phyloP scores from a whole-genome alignment of 1,139 yeast genomes.

The Candida neerlandica region DNA sequence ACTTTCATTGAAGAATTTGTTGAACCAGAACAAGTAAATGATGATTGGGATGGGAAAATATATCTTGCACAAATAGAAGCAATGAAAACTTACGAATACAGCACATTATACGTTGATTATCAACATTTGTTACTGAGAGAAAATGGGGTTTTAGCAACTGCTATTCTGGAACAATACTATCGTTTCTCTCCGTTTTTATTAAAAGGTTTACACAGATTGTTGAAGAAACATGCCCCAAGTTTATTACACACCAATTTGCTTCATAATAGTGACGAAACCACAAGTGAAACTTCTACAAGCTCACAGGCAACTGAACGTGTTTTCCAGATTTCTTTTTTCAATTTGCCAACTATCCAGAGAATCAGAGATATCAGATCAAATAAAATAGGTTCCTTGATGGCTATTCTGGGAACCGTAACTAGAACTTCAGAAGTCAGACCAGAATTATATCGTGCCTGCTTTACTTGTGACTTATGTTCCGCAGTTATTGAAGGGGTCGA shows the following conservation, averaged over 20 bases:
- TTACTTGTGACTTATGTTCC: conserved; percentile 87
- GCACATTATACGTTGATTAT: conserved; percentile 84
- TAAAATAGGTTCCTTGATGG: conserved; percentile 80
- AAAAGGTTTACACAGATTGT: conserved; percentile 70
- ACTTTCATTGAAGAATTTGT: conserved; percentile 72
- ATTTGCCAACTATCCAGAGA: conserved; percentile 79
- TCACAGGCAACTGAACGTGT: conserved; percentile 62
- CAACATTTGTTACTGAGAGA: conserved; percentile 75
- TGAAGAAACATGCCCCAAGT: conserved; percentile 76
- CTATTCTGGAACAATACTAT: conserved; percentile 88
- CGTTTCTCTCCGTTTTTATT: conserved; percentile 86
- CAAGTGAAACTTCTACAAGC: conserved; percentile 24
- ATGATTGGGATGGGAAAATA: conserved; percentile 53
- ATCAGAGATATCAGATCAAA: conserved; percentile 91
- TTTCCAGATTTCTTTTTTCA: conserved; percentile 88
- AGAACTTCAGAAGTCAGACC: conserved; percentile 98
- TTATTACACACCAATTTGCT: conserved; percentile 54
- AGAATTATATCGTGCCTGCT: conserved; percentile 83
- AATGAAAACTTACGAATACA: conserved; percentile 73
- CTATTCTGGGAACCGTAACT: conserved; percentile 94
- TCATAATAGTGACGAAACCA: conserved; percentile 24
- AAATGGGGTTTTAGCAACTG: conserved; percentile 87
- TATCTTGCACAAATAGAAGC: conserved; percentile 82
- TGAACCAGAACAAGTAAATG: conserved; percentile 40
- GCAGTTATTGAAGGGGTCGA: conserved; percentile 88